Conservation (phyloP, 495 filamentous ascomycete genomes). For the Chaetomidium leptoderma region DNA sequence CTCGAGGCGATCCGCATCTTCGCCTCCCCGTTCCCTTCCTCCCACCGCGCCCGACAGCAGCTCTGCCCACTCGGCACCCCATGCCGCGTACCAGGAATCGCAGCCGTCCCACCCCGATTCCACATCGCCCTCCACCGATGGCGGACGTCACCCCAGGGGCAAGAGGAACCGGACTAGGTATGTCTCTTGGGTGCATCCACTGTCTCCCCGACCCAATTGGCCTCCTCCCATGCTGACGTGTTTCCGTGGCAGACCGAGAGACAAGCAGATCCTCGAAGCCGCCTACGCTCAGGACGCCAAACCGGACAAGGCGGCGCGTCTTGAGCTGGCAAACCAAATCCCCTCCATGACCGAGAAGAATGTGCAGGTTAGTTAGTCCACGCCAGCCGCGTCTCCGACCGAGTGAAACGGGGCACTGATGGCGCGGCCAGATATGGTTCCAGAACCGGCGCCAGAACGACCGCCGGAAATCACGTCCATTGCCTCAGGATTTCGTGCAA, state of each 20-base stretch:
- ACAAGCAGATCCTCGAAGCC: constrained; percentile 84
- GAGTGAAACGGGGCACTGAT: not conserved
- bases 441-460: constrained; percentile 95
- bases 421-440: constrained; percentile 82
- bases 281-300: constrained; percentile 84
- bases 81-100: not conserved
- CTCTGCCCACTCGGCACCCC: not conserved
- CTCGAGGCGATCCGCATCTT: not conserved
- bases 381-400: not conserved
- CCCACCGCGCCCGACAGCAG: not conserved
- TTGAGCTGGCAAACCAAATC: constrained; percentile 62
- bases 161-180: constrained; percentile 55
- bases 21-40: not conserved
- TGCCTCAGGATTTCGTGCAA: constrained; percentile 76
- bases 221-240: constrained; percentile 15
- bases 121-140: constrained; percentile 9
- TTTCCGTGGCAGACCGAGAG: constrained; percentile 60
- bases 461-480: constrained; percentile 81
- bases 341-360: constrained; percentile 89
- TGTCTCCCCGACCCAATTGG: constrained; percentile 8
- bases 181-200: constrained; percentile 22
- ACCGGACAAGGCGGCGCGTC: constrained; percentile 84
- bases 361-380: constrained; percentile 91
- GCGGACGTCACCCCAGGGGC: constrained; percentile 43
- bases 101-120: not conserved